Evolutionary conservation across 192 early-diverging fungal genomes (phyloP).

Genomic region (Nowakowskiella sp.): DNA sequence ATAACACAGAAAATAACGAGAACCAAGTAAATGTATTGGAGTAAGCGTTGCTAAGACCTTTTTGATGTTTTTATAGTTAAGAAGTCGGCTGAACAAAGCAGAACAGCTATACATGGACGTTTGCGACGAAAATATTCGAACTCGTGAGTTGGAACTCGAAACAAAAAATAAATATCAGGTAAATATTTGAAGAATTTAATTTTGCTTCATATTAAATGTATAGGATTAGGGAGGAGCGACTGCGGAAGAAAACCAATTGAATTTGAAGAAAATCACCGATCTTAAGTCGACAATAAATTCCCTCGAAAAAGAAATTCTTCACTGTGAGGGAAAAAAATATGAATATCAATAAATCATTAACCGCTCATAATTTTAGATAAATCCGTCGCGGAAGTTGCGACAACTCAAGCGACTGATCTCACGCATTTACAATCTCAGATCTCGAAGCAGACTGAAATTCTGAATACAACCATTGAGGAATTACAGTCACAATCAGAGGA

Average conservation of each 20-base stretch:
- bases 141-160: constrained; percentile 26
- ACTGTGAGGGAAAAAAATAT: constrained; percentile 28
- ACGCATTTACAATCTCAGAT: constrained; percentile 19
- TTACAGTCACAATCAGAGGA: constrained; percentile 50
- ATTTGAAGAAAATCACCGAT: constrained; percentile 11
- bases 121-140: constrained; percentile 22
- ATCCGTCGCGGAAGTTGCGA: constrained; percentile 35
- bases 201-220: constrained; percentile 4
- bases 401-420: constrained; percentile 39
- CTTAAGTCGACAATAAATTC: constrained; percentile 15
- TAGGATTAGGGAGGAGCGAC: constrained; percentile 22
- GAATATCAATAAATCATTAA: not conserved
- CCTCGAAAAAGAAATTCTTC: constrained; percentile 23
- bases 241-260: constrained; percentile 18
- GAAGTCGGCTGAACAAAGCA: constrained; percentile 1
- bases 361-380: constrained; percentile 27
- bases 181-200: not conserved
- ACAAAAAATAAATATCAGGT: constrained; percentile 22
- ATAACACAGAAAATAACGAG: not conserved
- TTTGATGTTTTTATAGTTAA: not conserved
- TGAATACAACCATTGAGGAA: constrained; percentile 37
- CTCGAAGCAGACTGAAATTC: constrained; percentile 37
- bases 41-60: not conserved
- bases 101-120: constrained; percentile 33
- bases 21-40: constrained; percentile 1